These are phyloP conservation scores for Didymella pinodella DNA, from an alignment of 2,329 filamentous ascomycete species.

Conservation along the genomic window DNA sequence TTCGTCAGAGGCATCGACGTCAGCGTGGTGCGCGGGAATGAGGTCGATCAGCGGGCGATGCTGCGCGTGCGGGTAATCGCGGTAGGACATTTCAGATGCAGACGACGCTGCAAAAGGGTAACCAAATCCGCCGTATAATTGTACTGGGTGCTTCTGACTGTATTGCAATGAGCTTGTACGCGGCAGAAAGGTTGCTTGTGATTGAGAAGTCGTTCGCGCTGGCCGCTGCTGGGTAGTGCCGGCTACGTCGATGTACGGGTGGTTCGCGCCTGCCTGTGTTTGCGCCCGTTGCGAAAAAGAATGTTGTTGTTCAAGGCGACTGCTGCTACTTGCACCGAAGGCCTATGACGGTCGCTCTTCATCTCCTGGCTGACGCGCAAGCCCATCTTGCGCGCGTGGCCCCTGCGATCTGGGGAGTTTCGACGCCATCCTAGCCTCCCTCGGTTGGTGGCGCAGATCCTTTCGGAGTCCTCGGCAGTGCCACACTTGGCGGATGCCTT, in stretches of 20 bases:
- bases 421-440: constrained; percentile 13
- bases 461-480: constrained; percentile 19
- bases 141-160: not conserved
- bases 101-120: not conserved
- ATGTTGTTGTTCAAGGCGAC: constrained; percentile 2
- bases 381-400: constrained; percentile 10
- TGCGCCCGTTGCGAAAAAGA: constrained; percentile 1
- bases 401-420: constrained; percentile 15
- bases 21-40: constrained; percentile 36
- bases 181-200: not conserved
- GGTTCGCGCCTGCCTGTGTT: constrained; percentile 6
- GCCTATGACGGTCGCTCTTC: constrained; percentile 6
- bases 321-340: constrained; percentile 4
- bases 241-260: constrained; percentile 3
- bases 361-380: constrained; percentile 14
- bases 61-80: constrained; percentile 29
- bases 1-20: constrained; percentile 51
- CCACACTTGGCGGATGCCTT: constrained; percentile 12
- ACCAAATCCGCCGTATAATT: constrained; percentile 1
- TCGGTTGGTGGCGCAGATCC: constrained; percentile 18
- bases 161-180: not conserved
- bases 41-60: constrained; percentile 43
- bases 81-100: constrained; percentile 36
- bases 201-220: not conserved
- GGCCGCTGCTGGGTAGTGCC: constrained; percentile 11